These are phyloP conservation scores for Fraxinus dipetala DNA, from an alignment of 305 asterid species.

Conservation along the genomic window DNA sequence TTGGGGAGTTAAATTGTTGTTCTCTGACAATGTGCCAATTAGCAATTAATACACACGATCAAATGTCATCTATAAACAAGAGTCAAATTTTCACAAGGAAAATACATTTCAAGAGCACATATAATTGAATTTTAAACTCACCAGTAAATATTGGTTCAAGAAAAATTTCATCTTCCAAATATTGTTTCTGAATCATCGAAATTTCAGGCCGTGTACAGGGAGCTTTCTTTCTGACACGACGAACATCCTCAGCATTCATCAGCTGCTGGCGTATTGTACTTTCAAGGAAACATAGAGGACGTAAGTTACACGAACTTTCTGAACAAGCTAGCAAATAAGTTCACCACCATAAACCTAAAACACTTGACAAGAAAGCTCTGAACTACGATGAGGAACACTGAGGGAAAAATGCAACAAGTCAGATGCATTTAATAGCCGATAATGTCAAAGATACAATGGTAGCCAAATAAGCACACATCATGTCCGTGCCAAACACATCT, in stretches of 20 bases:
- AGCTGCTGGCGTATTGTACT: conserved; percentile 86
- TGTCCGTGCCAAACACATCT: background rate
- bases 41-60: background rate
- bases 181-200: conserved; percentile 60
- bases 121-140: conserved; percentile 35
- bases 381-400: background rate
- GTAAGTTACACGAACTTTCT: conserved; percentile 22
- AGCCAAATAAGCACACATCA: background rate
- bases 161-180: conserved; percentile 69
- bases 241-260: conserved; percentile 72
- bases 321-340: conserved; percentile 16
- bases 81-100: background rate
- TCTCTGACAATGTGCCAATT: background rate
- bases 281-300: conserved; percentile 27
- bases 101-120: conserved; percentile 6
- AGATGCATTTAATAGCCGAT: background rate
- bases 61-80: background rate
- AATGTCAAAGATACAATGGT: background rate
- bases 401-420: background rate
- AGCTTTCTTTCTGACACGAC: conserved; percentile 93
- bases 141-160: conserved; percentile 62
- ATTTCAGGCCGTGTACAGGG: conserved; percentile 89
- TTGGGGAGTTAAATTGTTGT: background rate
- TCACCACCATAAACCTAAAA: conserved; percentile 2
- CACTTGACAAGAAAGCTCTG: background rate